A percentile compares a stretch with the other conserved stretches of the same genome.
Evolutionary conservation across 2,329 filamentous ascomycete genomes (phyloP).

Genomic region (Paecilomyces sp.): DNA sequence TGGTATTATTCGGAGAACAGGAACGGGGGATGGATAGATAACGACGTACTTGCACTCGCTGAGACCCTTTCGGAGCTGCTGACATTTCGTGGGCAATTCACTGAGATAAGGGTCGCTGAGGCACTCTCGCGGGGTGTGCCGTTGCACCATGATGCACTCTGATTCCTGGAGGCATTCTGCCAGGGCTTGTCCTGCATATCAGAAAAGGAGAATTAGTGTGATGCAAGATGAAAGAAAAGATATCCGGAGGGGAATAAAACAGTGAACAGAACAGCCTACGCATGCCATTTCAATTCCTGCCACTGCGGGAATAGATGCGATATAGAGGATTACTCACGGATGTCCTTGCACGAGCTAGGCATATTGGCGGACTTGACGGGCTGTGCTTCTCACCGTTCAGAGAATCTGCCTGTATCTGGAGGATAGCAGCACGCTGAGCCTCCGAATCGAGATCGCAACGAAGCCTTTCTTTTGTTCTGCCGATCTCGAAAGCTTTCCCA

Average conservation of each 20-base stretch:
- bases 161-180: slow-evolving; percentile 93
- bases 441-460: neutral
- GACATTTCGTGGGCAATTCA: slow-evolving; percentile 77
- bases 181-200: slow-evolving; percentile 68
- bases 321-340: slow-evolving; percentile 56
- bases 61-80: slow-evolving; percentile 87
- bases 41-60: slow-evolving; percentile 71
- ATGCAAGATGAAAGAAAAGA: neutral
- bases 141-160: slow-evolving; percentile 91
- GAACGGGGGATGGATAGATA: neutral
- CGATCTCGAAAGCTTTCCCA: neutral
- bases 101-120: slow-evolving; percentile 74
- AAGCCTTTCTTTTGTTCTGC: neutral
- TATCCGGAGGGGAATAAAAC: neutral
- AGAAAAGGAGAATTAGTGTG: slow-evolving; percentile 11
- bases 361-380: slow-evolving; percentile 49
- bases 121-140: slow-evolving; percentile 80
- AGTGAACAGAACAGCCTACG: neutral
- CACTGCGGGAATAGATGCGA: slow-evolving; percentile 2
- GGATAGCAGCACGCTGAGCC: neutral
- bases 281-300: neutral
- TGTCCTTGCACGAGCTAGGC: slow-evolving; percentile 95
- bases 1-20: neutral
- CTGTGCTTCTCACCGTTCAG: neutral
- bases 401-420: neutral